These are phyloP conservation scores for Tothia fuscella DNA, from an alignment of 2,329 filamentous ascomycete species.

Conservation along the genomic window DNA sequence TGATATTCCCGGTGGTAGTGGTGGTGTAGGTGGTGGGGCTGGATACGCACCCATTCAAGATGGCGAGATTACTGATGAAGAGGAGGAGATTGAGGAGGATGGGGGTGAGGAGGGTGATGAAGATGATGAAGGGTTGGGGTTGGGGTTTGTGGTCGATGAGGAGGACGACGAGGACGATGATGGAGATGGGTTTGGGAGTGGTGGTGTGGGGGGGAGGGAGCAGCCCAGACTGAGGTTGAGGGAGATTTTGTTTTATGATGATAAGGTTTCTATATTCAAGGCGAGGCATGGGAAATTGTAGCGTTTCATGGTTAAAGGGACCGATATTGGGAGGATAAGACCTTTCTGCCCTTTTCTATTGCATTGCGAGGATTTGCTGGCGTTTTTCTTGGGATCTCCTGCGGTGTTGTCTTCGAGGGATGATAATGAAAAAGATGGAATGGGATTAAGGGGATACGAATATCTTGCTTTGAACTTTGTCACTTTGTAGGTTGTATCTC, in stretches of 20 bases:
- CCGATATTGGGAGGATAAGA: too few species aligned
- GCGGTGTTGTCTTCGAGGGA: too few species aligned
- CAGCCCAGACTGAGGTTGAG: conserved; percentile 47
- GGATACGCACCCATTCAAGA: conserved; percentile 20
- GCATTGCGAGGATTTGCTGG: too few species aligned
- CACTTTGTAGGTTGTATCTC: too few species aligned
- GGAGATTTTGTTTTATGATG: conserved; percentile 76
- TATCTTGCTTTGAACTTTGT: too few species aligned
- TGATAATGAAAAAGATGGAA: too few species aligned
- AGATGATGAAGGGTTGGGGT: conserved; percentile 37
- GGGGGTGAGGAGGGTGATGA: conserved; percentile 29
- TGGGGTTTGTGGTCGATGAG: conserved; percentile 31
- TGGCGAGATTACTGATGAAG: conserved; percentile 21
- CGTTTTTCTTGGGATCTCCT: too few species aligned
- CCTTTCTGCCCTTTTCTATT: too few species aligned
- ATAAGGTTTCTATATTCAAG: conserved; percentile 71
- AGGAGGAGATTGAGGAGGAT: conserved; percentile 29
- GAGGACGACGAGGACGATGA: conserved; percentile 38
- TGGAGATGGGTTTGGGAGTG: conserved; percentile 38
- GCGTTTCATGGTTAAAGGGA: too few species aligned
- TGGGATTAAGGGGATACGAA: too few species aligned
- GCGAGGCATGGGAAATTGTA: conserved; percentile 51
- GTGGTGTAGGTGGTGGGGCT: conserved; percentile 14
- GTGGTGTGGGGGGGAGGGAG: conserved; percentile 29
- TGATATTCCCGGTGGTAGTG: conserved; percentile 4